Evolutionary conservation across 768 basidiomycete species (phyloP).

Genomic region (Cystofilobasidium capitatum): DNA sequence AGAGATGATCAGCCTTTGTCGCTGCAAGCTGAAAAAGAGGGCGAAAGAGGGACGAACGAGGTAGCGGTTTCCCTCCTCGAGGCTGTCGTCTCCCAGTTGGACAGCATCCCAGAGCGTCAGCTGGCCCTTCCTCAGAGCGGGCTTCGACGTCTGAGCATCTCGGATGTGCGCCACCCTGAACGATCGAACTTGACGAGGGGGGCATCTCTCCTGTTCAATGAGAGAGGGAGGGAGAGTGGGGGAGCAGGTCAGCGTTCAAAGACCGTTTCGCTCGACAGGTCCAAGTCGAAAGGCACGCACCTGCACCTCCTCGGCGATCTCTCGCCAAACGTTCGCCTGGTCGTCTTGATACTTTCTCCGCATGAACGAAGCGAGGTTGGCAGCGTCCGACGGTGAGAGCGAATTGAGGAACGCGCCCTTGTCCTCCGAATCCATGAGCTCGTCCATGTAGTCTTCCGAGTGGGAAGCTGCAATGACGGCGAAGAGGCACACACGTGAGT

Average conservation of each 20-base stretch:
- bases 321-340: constrained; percentile 47
- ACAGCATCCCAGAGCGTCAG: constrained; percentile 76
- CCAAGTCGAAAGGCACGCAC: constrained; percentile 43
- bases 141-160: constrained; percentile 53
- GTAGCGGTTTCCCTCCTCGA: constrained; percentile 59
- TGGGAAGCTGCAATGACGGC: constrained; percentile 34
- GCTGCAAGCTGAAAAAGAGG: not conserved
- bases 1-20: not conserved
- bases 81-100: constrained; percentile 45
- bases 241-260: not conserved
- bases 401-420: constrained; percentile 14
- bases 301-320: constrained; percentile 63
- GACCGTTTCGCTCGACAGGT: not conserved
- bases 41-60: constrained; percentile 45
- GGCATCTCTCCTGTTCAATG: constrained; percentile 50
- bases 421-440: constrained; percentile 52
- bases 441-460: constrained; percentile 51
- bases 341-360: constrained; percentile 42
- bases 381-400: not conserved
- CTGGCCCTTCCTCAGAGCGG: constrained; percentile 55
- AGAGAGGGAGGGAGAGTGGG: not conserved
- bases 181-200: constrained; percentile 61
- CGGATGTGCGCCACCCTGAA: constrained; percentile 64
- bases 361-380: constrained; percentile 16
- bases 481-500: not conserved